phyloP scores from a whole-genome alignment of 2,329 filamentous ascomycete species.

The Cladosporium sp. region DNA sequence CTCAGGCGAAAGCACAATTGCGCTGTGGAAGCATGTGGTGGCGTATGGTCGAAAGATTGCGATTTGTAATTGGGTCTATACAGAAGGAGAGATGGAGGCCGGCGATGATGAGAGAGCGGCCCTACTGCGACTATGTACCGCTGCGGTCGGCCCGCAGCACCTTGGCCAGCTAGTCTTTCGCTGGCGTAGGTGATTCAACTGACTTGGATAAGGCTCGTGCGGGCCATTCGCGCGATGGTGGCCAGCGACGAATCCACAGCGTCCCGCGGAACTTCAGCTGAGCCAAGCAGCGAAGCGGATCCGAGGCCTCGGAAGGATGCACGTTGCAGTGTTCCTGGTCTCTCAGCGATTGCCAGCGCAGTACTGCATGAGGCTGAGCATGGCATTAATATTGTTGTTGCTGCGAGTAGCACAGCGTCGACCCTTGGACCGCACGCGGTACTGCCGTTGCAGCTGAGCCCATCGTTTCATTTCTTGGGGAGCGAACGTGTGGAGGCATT shows the following conservation, averaged over 20 bases:
- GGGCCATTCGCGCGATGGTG: background rate
- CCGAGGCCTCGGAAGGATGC: background rate
- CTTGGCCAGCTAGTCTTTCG: conserved; percentile 5
- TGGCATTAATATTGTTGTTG: background rate
- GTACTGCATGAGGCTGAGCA: background rate
- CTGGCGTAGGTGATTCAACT: background rate
- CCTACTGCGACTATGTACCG: conserved; percentile 2
- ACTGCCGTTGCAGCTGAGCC: background rate
- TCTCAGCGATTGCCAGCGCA: background rate
- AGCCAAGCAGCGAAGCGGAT: background rate
- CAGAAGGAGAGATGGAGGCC: background rate
- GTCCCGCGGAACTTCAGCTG: background rate
- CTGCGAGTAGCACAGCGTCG: background rate
- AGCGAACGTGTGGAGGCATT: background rate
- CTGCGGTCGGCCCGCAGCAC: background rate
- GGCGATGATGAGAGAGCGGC: conserved; percentile 6
- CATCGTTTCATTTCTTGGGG: background rate
- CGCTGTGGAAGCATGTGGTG: conserved; percentile 1
- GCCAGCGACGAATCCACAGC: background rate
- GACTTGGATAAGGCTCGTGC: background rate
- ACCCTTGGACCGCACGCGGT: background rate
- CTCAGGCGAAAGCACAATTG: background rate
- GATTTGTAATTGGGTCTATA: background rate
- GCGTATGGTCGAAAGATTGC: background rate
- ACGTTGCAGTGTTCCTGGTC: background rate